phyloP scores from a whole-genome alignment of 2,329 filamentous ascomycete species.

The Aspergillus sp. region DNA sequence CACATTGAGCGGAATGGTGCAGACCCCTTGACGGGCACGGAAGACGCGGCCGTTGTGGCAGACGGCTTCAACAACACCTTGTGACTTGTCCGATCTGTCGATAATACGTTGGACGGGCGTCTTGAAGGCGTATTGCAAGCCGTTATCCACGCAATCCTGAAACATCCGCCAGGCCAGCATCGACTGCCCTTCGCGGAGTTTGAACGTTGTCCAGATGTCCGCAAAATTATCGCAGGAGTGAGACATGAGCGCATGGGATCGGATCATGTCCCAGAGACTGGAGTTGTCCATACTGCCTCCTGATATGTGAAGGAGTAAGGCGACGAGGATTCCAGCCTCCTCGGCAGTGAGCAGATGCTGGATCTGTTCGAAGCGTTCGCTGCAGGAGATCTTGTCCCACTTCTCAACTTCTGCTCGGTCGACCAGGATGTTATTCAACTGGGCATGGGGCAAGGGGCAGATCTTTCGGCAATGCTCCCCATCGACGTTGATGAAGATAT shows the following conservation, averaged over 20 bases:
- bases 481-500: constrained; percentile 23
- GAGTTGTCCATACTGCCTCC: constrained; percentile 25
- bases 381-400: constrained; percentile 25
- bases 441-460: constrained; percentile 23
- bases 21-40: constrained; percentile 21
- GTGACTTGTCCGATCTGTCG: constrained; percentile 1
- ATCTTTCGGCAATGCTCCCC: constrained; percentile 21
- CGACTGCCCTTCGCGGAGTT: constrained; percentile 31
- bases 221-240: constrained; percentile 23
- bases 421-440: constrained; percentile 15
- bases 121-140: constrained; percentile 28
- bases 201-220: constrained; percentile 25
- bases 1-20: constrained; percentile 25
- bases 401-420: constrained; percentile 10
- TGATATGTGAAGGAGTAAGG: constrained; percentile 24
- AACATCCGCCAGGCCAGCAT: constrained; percentile 26
- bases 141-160: constrained; percentile 20
- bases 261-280: constrained; percentile 21
- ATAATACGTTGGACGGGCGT: constrained; percentile 20
- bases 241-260: constrained; percentile 17
- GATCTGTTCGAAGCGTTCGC: constrained; percentile 28
- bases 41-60: constrained; percentile 7
- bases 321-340: constrained; percentile 23
- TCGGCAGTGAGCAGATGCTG: constrained; percentile 28
- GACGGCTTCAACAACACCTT: background rate